These are phyloP conservation scores for Verticillium zaregamsianum DNA, from an alignment of 2,329 filamentous ascomycete species.

Conservation along the genomic window DNA sequence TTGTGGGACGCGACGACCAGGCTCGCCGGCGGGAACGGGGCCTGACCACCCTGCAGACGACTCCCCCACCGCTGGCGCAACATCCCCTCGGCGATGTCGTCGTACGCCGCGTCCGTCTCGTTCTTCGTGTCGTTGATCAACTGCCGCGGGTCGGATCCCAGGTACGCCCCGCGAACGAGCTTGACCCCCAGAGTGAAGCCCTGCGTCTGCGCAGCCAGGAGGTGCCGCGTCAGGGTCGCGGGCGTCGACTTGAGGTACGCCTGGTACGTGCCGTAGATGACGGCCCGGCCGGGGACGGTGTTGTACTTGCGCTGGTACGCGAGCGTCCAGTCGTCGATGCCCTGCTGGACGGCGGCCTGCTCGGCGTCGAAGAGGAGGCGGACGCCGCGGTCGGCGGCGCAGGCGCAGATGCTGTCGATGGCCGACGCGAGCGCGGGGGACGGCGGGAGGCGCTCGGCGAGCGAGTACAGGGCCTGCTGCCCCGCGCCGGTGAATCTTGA, in stretches of 20 bases:
- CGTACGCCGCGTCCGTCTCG: constrained; percentile 68
- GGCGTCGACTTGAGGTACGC: constrained; percentile 67
- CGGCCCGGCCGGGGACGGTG: constrained; percentile 51
- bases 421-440: constrained; percentile 61
- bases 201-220: constrained; percentile 52
- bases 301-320: constrained; percentile 77
- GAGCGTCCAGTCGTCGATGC: constrained; percentile 78
- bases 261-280: constrained; percentile 79
- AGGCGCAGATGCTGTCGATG: constrained; percentile 70
- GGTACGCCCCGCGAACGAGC: constrained; percentile 71
- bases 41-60: constrained; percentile 14
- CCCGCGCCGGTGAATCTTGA: constrained; percentile 76
- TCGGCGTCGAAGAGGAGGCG: constrained; percentile 82
- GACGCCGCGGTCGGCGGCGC: constrained; percentile 65
- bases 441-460: constrained; percentile 59
- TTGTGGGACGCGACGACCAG: constrained; percentile 84
- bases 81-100: constrained; percentile 64
- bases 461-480: constrained; percentile 61
- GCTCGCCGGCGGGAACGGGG: constrained; percentile 52
- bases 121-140: constrained; percentile 69
- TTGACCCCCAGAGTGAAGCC: constrained; percentile 69
- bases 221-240: constrained; percentile 52
- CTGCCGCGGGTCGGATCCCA: constrained; percentile 64
- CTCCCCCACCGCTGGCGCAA: constrained; percentile 58
- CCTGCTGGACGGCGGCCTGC: constrained; percentile 71